phyloP scores from a whole-genome alignment of 345 rosid genomes.

The Limnanthes douglasii region DNA sequence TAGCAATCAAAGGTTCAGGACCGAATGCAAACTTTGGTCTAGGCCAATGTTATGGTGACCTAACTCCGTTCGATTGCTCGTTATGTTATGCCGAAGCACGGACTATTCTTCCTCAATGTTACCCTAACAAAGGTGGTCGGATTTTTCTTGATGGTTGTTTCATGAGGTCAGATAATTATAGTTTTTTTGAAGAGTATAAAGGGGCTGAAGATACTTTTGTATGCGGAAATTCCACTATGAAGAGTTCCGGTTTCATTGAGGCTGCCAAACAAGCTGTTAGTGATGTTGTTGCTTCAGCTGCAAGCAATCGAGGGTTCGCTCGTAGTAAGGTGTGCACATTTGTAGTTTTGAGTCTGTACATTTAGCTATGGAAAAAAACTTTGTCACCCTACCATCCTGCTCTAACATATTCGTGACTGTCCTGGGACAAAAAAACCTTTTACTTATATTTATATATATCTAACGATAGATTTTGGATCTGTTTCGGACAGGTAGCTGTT shows the following conservation, averaged over 20 bases:
- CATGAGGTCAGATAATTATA: constrained; percentile 82
- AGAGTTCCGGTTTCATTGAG: constrained; percentile 19
- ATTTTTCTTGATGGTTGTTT: constrained; percentile 90
- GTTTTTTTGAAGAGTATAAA: constrained; percentile 48
- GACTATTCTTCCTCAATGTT: constrained; percentile 76
- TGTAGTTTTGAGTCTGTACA: too few relatives aligned
- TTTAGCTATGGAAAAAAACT: too few relatives aligned
- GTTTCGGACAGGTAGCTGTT: constrained; percentile 14
- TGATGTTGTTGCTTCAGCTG: constrained; percentile 27
- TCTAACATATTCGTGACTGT: too few relatives aligned
- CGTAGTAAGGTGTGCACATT: too few relatives aligned
- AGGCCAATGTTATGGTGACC: constrained; percentile 84
- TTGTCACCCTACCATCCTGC: too few relatives aligned
- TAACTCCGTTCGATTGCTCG: constrained; percentile 63
- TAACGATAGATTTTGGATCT: too few relatives aligned
- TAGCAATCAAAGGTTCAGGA: constrained; percentile 52
- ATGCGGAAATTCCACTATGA: constrained; percentile 48
- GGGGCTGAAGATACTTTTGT: constrained; percentile 44
- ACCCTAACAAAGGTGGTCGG: constrained; percentile 62
- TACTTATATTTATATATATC: too few relatives aligned
- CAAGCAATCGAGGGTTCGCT: constrained; percentile 32
- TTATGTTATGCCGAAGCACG: constrained; percentile 89
- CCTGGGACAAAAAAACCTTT: too few relatives aligned
- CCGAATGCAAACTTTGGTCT: constrained; percentile 62
- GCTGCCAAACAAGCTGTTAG: constrained; percentile 34